Percentiles rank a stretch among this genome's conserved stretches.
Conservation (phyloP, 257 asterid genomes). For the Solanum chilense region DNA sequence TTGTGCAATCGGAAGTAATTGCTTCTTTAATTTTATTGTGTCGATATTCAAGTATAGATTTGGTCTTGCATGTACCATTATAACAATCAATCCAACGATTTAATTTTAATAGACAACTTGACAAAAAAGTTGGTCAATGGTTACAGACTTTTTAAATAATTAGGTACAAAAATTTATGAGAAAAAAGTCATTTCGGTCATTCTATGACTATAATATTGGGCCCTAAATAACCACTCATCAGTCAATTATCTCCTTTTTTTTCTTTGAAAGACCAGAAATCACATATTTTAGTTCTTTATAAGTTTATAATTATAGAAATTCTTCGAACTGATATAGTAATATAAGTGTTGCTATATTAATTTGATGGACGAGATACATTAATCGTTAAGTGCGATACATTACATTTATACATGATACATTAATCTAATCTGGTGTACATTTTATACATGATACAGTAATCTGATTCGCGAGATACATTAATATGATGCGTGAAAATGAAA, state of each 20-base stretch:
- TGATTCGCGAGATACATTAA: no score
- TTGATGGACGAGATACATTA: no score
- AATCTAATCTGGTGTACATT: no score
- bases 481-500: no score
- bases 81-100: background rate
- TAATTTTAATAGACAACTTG: background rate
- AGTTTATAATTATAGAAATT: no score
- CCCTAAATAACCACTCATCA: background rate
- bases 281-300: no score
- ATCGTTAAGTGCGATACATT: no score
- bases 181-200: background rate
- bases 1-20: background rate
- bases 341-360: no score
- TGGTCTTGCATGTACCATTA: background rate
- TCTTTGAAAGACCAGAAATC: no score
- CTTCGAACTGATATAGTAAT: accelerated
- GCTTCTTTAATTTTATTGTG: background rate
- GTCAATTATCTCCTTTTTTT: background rate
- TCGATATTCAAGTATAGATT: background rate
- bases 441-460: no score
- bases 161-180: background rate
- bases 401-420: no score
- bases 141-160: background rate
- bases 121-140: background rate
- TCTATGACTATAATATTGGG: background rate